phyloP scores from a whole-genome alignment of 306 rosid genomes.

The Cyamopsis tetragonoloba region DNA sequence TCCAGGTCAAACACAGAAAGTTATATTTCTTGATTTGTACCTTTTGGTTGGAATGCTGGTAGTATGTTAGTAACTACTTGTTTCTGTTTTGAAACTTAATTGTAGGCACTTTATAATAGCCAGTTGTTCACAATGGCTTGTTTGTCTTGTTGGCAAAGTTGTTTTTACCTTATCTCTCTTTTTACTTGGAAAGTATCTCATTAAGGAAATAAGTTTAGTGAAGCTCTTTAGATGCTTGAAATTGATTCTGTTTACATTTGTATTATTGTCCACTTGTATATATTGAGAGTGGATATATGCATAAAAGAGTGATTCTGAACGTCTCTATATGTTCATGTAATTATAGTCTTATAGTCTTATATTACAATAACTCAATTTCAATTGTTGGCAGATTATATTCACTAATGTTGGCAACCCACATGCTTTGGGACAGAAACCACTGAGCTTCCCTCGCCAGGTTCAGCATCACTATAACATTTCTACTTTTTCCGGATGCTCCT shows the following conservation, averaged over 20 bases:
- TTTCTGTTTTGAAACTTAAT: not conserved
- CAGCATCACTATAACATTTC: slow-evolving; percentile 12
- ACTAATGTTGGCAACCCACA: slow-evolving; percentile 99
- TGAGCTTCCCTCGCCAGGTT: slow-evolving; percentile 99
- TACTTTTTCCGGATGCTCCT: slow-evolving; percentile 5
- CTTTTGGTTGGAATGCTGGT: not conserved
- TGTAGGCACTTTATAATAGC: not conserved
- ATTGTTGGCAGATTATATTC: slow-evolving; percentile 73
- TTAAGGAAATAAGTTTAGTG: not conserved
- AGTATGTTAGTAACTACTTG: not conserved
- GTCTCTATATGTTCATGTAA: not conserved
- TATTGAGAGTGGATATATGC: slow-evolving; percentile 11
- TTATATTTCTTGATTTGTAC: slow-evolving; percentile 17
- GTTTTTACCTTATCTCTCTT: not conserved
- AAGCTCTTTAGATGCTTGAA: slow-evolving; percentile 1
- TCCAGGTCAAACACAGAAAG: not conserved
- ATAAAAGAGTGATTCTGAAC: not conserved
- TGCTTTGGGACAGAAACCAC: slow-evolving; percentile 96
- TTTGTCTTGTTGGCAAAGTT: not conserved
- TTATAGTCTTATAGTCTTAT: not conserved
- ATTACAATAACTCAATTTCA: slow-evolving; percentile 21
- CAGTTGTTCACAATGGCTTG: not conserved
- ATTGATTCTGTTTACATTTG: not conserved
- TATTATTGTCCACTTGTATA: not conserved
- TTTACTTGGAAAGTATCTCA: not conserved